phyloP scores from a whole-genome alignment of 257 asterid species.

The Linaria vulgaris region DNA sequence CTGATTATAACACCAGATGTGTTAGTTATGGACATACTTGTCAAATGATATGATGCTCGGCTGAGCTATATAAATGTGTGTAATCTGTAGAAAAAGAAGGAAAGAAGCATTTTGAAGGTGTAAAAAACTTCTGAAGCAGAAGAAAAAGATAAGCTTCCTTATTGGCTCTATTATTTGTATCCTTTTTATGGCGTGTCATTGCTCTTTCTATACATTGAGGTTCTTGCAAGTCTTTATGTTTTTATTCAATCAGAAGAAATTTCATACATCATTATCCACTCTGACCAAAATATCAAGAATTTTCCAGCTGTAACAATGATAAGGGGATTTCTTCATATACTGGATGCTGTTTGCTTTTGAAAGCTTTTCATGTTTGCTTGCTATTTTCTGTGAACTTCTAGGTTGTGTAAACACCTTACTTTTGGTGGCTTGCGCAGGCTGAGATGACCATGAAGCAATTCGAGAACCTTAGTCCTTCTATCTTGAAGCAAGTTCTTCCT shows the following conservation, averaged over 20 bases:
- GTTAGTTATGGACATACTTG: neutral
- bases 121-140: slow-evolving; percentile 1
- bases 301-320: too few species aligned
- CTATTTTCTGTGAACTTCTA: neutral
- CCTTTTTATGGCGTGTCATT: neutral
- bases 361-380: slow-evolving; percentile 5
- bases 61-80: slow-evolving; percentile 10
- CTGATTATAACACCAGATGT: too few species aligned
- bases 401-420: slow-evolving; percentile 1
- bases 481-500: slow-evolving; percentile 88
- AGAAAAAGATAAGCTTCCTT: neutral
- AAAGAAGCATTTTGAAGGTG: neutral
- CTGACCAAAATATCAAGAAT: too few species aligned
- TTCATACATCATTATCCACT: too few species aligned
- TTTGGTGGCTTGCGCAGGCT: slow-evolving; percentile 50
- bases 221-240: neutral
- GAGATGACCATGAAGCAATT: slow-evolving; percentile 90
- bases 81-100: neutral
- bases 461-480: slow-evolving; percentile 87
- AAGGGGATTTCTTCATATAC: neutral
- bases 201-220: neutral
- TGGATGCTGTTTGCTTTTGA: neutral
- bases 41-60: neutral
- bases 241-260: too few species aligned
- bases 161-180: neutral